phyloP scores from a whole-genome alignment of 2,329 filamentous ascomycete species.

The Penicillium sp. region DNA sequence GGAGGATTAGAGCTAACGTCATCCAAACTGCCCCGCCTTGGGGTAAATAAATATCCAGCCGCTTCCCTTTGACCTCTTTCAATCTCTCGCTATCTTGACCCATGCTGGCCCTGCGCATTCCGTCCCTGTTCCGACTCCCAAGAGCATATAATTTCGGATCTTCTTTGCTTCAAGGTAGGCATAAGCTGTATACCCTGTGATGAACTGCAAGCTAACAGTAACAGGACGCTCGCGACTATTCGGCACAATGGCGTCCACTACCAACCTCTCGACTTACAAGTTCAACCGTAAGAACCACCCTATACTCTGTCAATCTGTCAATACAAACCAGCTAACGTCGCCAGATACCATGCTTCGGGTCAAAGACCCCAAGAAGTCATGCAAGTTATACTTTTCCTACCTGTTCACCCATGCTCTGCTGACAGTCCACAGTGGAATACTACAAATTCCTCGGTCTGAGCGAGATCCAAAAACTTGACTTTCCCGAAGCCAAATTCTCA shows the following conservation, averaged over 20 bases:
- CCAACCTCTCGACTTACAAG: constrained; percentile 61
- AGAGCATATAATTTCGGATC: neutral
- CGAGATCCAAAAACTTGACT: constrained; percentile 72
- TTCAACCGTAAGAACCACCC: constrained; percentile 54
- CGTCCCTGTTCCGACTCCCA: neutral
- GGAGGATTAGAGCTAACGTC: neutral
- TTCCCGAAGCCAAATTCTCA: constrained; percentile 87
- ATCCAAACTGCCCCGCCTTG: constrained; percentile 1
- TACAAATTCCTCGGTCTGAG: constrained; percentile 91
- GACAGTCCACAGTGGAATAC: constrained; percentile 63
- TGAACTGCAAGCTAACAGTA: constrained; percentile 8
- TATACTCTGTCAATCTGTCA: neutral
- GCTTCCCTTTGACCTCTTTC: neutral
- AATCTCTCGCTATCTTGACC: neutral
- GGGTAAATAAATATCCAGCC: neutral
- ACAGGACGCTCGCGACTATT: constrained; percentile 27
- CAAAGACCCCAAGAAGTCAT: constrained; percentile 82
- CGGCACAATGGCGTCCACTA: constrained; percentile 52
- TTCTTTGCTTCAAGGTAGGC: constrained; percentile 1
- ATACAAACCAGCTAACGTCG: constrained; percentile 12
- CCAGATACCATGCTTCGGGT: constrained; percentile 71
- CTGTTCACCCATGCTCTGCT: neutral
- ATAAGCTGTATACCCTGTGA: neutral
- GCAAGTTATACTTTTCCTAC: constrained; percentile 41
- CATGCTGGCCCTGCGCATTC: neutral